Evolutionary conservation across 805 yeast species (phyloP).

Genomic region (Saturnispora dispora): DNA sequence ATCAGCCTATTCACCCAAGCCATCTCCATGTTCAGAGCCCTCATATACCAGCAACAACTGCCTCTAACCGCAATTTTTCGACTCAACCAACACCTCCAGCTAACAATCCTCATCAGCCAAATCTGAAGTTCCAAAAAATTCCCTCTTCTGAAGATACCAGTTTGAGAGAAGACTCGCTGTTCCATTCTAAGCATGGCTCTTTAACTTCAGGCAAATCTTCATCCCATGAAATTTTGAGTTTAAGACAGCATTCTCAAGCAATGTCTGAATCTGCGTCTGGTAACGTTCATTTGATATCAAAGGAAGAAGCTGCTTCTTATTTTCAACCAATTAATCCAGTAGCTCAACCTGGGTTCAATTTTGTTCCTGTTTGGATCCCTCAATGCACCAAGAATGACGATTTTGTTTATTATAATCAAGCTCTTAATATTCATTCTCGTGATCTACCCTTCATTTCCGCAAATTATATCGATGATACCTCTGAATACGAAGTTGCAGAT

Average conservation of each 20-base stretch:
- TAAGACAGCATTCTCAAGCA: slow-evolving; percentile 15
- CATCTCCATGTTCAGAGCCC: background rate
- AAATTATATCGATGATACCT: slow-evolving; percentile 29
- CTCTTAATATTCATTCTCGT: slow-evolving; percentile 49
- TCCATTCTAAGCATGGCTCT: slow-evolving; percentile 6
- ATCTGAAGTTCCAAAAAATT: background rate
- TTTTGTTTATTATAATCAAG: slow-evolving; percentile 50
- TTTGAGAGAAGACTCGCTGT: background rate
- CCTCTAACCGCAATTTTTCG: background rate
- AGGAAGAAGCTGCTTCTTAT: slow-evolving; percentile 22
- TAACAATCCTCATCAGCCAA: background rate
- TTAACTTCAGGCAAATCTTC: background rate
- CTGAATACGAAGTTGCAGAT: slow-evolving; percentile 26
- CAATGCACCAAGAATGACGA: slow-evolving; percentile 46
- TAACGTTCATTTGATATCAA: slow-evolving; percentile 17
- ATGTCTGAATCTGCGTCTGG: slow-evolving; percentile 7
- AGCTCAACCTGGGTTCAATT: slow-evolving; percentile 22
- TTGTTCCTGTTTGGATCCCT: slow-evolving; percentile 52
- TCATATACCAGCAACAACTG: background rate
- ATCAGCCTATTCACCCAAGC: background rate
- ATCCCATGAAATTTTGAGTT: background rate
- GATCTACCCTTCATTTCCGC: slow-evolving; percentile 43
- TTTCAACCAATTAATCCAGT: slow-evolving; percentile 18
- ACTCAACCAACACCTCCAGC: background rate
- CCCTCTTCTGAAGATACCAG: slow-evolving; percentile 8